Percentiles rank a stretch among this genome's conserved stretches.
phyloP scores from a whole-genome alignment of 2,329 filamentous ascomycete genomes.

The Nemania sp. region DNA sequence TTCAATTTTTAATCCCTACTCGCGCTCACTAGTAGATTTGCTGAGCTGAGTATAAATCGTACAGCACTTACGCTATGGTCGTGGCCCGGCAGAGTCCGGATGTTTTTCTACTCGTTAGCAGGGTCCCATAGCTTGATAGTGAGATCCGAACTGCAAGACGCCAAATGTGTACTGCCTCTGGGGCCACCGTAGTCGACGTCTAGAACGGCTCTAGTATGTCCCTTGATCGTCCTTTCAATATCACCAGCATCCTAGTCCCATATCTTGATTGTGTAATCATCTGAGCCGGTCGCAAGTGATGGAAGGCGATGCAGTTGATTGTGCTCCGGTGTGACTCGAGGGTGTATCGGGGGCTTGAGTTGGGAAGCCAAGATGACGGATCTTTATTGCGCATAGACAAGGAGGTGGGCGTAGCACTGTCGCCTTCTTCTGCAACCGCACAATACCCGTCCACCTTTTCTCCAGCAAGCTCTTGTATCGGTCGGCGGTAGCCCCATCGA shows the following conservation, averaged over 20 bases:
- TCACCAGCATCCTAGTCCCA: conserved; percentile 97
- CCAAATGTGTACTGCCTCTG: conserved; percentile 75
- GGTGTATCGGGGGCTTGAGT: conserved; percentile 76
- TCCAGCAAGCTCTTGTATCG: conserved; percentile 93
- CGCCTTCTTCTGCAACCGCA: conserved; percentile 93
- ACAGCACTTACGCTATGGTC: conserved; percentile 90
- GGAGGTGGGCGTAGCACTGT: conserved; percentile 76
- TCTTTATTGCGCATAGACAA: conserved; percentile 81
- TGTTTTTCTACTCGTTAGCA: conserved; percentile 90
- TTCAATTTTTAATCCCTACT: conserved; percentile 82
- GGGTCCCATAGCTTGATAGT: conserved; percentile 97
- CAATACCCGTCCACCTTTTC: conserved; percentile 98
- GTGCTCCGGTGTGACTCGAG: conserved; percentile 81
- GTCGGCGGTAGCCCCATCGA: conserved; percentile 82
- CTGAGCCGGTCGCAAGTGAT: conserved; percentile 89
- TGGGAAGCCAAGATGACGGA: conserved; percentile 82
- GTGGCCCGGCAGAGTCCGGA: conserved; percentile 85
- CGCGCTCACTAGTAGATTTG: conserved; percentile 84
- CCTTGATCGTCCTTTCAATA: conserved; percentile 85
- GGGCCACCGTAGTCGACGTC: conserved; percentile 91
- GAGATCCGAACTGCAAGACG: conserved; percentile 83
- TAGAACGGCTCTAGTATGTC: conserved; percentile 84
- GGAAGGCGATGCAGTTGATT: conserved; percentile 88
- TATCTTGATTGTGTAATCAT: conserved; percentile 92
- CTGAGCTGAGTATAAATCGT: conserved; percentile 77